A percentile compares a stretch with the other conserved stretches of the same genome.
These are phyloP conservation scores for Calamus simplicifolius DNA, from an alignment of 176 grass and related monocot genomes.

Conservation along the genomic window DNA sequence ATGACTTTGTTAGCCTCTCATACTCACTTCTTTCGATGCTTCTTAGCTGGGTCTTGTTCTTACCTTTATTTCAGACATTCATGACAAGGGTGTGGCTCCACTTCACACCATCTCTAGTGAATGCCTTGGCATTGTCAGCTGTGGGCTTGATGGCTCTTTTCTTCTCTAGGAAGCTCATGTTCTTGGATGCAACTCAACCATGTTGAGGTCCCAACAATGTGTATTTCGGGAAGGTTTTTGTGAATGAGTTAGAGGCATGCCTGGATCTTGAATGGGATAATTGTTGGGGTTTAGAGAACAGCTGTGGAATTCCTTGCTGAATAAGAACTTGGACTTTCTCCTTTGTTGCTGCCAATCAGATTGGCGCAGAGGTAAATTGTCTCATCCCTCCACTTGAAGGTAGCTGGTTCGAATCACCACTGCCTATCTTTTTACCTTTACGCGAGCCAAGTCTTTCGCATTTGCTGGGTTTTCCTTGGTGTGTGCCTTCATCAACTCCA, in stretches of 20 bases:
- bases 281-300: no score
- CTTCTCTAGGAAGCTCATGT: slow-evolving; percentile 33
- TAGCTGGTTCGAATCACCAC: no score
- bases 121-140: slow-evolving; percentile 45
- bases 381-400: no score
- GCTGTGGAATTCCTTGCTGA: no score
- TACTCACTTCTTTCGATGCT: slow-evolving; percentile 19
- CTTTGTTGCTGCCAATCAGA: no score
- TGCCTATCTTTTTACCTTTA: no score
- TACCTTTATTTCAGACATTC: slow-evolving; percentile 2
- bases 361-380: no score
- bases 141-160: slow-evolving; percentile 46
- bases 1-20: slow-evolving; percentile 19
- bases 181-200: background rate
- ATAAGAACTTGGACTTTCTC: no score
- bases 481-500: no score
- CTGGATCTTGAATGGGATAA: slow-evolving; percentile 16
- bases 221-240: slow-evolving; percentile 38
- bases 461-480: no score
- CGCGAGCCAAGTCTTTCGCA: no score
- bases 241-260: slow-evolving; percentile 36
- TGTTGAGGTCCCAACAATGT: slow-evolving; percentile 35
- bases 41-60: slow-evolving; percentile 12
- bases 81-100: slow-evolving; percentile 8
- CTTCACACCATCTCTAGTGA: slow-evolving; percentile 17